Evolutionary conservation across 2,329 filamentous ascomycete species (phyloP), one percentile per base, ranked within the genome.

Genomic region (Xylaria sp.): DNA sequence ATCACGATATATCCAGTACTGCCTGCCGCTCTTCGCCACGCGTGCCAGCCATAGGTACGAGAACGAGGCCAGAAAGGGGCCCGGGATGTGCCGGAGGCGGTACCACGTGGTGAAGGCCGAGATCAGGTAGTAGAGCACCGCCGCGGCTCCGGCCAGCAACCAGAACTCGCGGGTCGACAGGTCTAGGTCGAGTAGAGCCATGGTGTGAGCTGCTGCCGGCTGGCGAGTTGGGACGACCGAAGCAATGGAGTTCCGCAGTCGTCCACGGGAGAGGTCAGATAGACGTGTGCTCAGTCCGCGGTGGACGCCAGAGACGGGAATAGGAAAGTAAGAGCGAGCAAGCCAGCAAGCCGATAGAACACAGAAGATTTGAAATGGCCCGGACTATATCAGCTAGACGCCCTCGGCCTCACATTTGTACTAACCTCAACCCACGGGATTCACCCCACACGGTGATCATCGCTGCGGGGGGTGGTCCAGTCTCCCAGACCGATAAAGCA

Each of bases 11-110:
- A 53, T 41, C 11, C 63, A 52, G 17, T 57, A 61, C 49, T 66
- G 62, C 18, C 54, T 61, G 20, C 64, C 65, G 29, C 53, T 66
- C 13, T 37, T 44, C 4, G 56, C 59, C 6, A 61, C 49, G 11
- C 60, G 56, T 9, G 58, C 56, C 29, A 72, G 57, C 68, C 69
- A 74, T 8, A 67, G 29, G 54, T 72, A 69, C 13, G 70, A 71
- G 22, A 73, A 67, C 11, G 66, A 68, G 6, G 66, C 69, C 9
- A 64, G 42, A 29, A 46, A 46, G 4, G 61, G 61, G 11, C 61
- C 61, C 8, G 61, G 61, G 20, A 63, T 54, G n/a, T 63, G 50
- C 9, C 56, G 59, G 17, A 63, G 56, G 34, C 61, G 59, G 24
- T 62, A 54, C 54, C 61, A 66, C 48, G 57, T 50, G 18, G 50